Percentiles rank a stretch among this genome's conserved stretches.
phyloP scores from a whole-genome alignment of 139 green algal genomes.

The Chlamydomonas sphaeroides region DNA sequence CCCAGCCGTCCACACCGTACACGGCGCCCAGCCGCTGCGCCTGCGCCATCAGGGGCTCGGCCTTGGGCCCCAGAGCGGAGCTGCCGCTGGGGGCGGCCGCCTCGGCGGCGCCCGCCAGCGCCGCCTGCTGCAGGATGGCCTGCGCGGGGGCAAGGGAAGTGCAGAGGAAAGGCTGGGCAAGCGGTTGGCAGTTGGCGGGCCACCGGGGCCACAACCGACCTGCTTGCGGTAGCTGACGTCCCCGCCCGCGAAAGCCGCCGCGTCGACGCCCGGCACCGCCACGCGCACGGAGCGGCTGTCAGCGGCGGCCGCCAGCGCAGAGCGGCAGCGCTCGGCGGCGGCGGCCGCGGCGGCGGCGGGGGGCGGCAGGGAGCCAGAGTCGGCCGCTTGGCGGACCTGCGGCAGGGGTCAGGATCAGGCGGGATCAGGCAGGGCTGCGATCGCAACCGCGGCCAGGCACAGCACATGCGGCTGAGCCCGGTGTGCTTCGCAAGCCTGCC shows the following conservation, averaged over 20 bases:
- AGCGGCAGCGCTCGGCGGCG: not conserved
- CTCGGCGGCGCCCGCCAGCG: not conserved
- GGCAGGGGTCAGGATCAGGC: too few species aligned
- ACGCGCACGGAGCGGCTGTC: conserved; percentile 27
- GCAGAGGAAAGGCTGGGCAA: too few species aligned
- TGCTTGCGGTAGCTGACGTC: conserved; percentile 1
- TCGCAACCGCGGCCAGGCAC: too few species aligned
- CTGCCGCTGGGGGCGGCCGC: not conserved
- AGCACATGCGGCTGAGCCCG: too few species aligned
- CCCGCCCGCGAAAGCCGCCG: conserved; percentile 1
- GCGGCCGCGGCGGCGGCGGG: not conserved
- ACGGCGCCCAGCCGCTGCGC: not conserved
- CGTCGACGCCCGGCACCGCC: conserved; percentile 17
- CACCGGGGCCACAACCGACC: too few species aligned
- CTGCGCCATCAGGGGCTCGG: not conserved
- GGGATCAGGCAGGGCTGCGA: too few species aligned
- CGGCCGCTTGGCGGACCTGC: too few species aligned
- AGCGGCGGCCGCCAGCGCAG: not conserved
- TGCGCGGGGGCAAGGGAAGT: too few species aligned
- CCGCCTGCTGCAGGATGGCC: conserved; percentile 33
- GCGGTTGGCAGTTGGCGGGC: too few species aligned
- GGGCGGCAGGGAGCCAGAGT: too few species aligned
- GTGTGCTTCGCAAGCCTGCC: too few species aligned
- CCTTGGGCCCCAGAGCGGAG: too few species aligned
- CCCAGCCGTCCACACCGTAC: conserved; percentile 29